These are phyloP conservation scores for Cajanus cajan DNA, from an alignment of 306 rosid species.

Conservation along the genomic window DNA sequence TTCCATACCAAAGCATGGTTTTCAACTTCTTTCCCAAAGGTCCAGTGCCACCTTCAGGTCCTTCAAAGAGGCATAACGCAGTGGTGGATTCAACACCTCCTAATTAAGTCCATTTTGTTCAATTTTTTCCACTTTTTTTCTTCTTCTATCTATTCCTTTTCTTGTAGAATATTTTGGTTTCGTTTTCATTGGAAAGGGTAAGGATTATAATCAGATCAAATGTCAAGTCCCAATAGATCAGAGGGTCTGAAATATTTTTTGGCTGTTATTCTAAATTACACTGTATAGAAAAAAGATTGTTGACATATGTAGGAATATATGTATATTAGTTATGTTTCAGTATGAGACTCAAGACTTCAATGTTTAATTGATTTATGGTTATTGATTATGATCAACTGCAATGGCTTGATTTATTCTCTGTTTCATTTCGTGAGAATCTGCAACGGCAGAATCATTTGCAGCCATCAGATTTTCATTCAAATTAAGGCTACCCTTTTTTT, in stretches of 20 bases:
- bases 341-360: not conserved
- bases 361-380: not conserved
- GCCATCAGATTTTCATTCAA: not conserved
- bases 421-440: not conserved
- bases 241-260: slow-evolving; percentile 17
- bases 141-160: not conserved
- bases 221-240: slow-evolving; percentile 18
- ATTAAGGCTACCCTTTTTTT: not conserved
- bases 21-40: slow-evolving; percentile 81
- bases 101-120: slow-evolving; percentile 40
- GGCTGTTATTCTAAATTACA: not conserved
- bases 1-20: slow-evolving; percentile 34
- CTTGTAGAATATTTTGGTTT: slow-evolving; percentile 5
- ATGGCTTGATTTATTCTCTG: not conserved
- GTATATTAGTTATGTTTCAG: slow-evolving; percentile 16
- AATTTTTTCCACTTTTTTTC: not conserved
- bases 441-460: not conserved
- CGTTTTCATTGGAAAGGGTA: slow-evolving; percentile 16
- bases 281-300: slow-evolving; percentile 27
- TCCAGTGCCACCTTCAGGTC: slow-evolving; percentile 74
- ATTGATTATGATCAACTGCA: not conserved
- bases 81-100: slow-evolving; percentile 49
- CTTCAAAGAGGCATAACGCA: slow-evolving; percentile 80
- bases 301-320: not conserved
- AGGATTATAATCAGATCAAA: slow-evolving; percentile 22